These are phyloP conservation scores for Penicillium aurantiogriseum DNA, from an alignment of 2,329 filamentous ascomycete species.

Conservation along the genomic window DNA sequence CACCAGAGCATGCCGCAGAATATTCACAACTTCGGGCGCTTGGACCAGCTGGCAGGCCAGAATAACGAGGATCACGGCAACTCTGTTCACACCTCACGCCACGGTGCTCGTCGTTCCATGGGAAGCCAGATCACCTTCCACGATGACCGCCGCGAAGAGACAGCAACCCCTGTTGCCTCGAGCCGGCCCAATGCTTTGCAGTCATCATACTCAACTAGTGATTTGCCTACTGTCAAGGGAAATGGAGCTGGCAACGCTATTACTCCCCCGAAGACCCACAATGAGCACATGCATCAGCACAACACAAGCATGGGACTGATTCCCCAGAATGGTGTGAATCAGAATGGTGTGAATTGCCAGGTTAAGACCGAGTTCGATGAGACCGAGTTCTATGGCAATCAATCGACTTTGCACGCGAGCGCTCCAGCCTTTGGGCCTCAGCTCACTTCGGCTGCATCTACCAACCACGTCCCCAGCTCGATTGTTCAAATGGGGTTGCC, in stretches of 20 bases:
- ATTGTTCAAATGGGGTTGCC: conserved; percentile 34
- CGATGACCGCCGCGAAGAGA: conserved; percentile 31
- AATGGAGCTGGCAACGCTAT: conserved; percentile 50
- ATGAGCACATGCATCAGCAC: conserved; percentile 65
- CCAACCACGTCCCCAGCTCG: conserved; percentile 26
- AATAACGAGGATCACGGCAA: conserved; percentile 28
- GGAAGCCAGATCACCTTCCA: conserved; percentile 42
- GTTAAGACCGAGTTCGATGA: conserved; percentile 47
- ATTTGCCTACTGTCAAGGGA: conserved; percentile 81
- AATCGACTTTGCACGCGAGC: conserved; percentile 74
- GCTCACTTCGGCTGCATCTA: conserved; percentile 42
- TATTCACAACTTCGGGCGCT: conserved; percentile 44
- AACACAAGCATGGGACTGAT: conserved; percentile 80
- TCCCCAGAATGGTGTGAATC: conserved; percentile 62
- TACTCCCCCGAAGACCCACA: conserved; percentile 57
- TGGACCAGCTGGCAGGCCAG: conserved; percentile 37
- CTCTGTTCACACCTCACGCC: conserved; percentile 33
- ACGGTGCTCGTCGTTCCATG: conserved; percentile 46
- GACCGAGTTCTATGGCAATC: conserved; percentile 49
- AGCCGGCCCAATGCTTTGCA: conserved; percentile 57
- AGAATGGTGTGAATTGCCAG: conserved; percentile 63
- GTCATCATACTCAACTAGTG: conserved; percentile 85
- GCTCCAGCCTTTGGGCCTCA: conserved; percentile 75
- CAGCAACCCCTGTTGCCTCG: conserved; percentile 24
- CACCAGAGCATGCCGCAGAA: conserved; percentile 61